Evolutionary conservation across 805 yeast genomes (phyloP).

Genomic region (Lipomyces lipofer): DNA sequence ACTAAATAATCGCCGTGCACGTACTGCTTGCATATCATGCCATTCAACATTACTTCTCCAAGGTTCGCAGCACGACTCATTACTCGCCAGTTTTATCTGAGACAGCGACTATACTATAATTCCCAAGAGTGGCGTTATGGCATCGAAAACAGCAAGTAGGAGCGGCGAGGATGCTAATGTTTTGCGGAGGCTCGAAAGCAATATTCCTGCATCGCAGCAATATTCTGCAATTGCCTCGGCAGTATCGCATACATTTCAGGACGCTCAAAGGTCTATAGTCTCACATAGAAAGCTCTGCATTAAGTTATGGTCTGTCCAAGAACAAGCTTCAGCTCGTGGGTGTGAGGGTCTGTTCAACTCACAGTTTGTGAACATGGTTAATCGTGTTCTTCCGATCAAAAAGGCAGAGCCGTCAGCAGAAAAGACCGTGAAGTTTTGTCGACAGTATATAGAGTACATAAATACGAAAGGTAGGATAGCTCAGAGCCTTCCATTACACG

Average conservation of each 20-base stretch:
- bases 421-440: constrained; percentile 66
- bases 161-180: too few relatives aligned
- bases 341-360: constrained; percentile 60
- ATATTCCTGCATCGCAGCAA: not conserved
- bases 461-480: constrained; percentile 30
- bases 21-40: too few relatives aligned
- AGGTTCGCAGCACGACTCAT: too few relatives aligned
- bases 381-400: constrained; percentile 66
- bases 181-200: not conserved
- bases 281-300: constrained; percentile 76
- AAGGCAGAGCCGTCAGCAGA: constrained; percentile 73
- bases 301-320: constrained; percentile 59
- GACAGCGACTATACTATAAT: too few relatives aligned
- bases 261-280: constrained; percentile 70
- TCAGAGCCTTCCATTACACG: too few relatives aligned
- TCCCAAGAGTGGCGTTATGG: too few relatives aligned
- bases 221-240: not conserved
- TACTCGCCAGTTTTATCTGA: too few relatives aligned
- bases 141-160: too few relatives aligned
- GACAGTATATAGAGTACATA: constrained; percentile 57
- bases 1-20: too few relatives aligned
- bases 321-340: constrained; percentile 53
- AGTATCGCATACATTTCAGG: constrained; percentile 68
- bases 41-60: too few relatives aligned
- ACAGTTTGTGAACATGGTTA: constrained; percentile 60